Evolutionary conservation across 257 asterid species (phyloP).

Genomic region (Rauvolfia tetraphylla): DNA sequence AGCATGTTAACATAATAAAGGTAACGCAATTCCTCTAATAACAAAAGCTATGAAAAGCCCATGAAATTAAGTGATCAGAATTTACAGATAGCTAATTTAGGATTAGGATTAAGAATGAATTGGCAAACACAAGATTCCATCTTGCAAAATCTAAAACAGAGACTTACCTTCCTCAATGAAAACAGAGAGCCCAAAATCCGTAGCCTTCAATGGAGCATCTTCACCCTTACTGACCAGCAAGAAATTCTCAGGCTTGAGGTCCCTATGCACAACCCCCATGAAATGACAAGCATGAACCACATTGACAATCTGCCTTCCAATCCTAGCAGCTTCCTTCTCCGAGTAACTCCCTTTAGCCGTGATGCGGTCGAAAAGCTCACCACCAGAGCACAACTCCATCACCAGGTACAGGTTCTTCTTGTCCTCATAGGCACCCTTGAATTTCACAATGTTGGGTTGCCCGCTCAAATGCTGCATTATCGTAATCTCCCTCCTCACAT

Average conservation of each 20-base stretch:
- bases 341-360: constrained; percentile 41
- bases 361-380: constrained; percentile 41
- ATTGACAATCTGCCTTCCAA: constrained; percentile 42
- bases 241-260: constrained; percentile 47
- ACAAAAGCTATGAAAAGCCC: neutral
- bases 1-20: neutral
- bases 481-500: constrained; percentile 34
- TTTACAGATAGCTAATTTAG: neutral
- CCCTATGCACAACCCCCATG: constrained; percentile 47
- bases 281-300: constrained; percentile 45
- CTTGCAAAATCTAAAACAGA: neutral
- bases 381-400: constrained; percentile 43
- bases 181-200: constrained; percentile 43
- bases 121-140: neutral
- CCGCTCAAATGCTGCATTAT: constrained; percentile 42
- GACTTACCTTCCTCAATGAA: constrained; percentile 41
- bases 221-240: constrained; percentile 33
- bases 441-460: constrained; percentile 41
- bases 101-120: neutral
- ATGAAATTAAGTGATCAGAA: neutral
- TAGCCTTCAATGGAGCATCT: constrained; percentile 35
- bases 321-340: constrained; percentile 42
- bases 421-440: constrained; percentile 44
- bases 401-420: constrained; percentile 29
- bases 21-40: neutral